Evolutionary conservation across 2,329 filamentous ascomycete genomes (phyloP), one percentile per base, ranked within the genome.

Genomic region (Graphilbum ipis-grandicollis): DNA sequence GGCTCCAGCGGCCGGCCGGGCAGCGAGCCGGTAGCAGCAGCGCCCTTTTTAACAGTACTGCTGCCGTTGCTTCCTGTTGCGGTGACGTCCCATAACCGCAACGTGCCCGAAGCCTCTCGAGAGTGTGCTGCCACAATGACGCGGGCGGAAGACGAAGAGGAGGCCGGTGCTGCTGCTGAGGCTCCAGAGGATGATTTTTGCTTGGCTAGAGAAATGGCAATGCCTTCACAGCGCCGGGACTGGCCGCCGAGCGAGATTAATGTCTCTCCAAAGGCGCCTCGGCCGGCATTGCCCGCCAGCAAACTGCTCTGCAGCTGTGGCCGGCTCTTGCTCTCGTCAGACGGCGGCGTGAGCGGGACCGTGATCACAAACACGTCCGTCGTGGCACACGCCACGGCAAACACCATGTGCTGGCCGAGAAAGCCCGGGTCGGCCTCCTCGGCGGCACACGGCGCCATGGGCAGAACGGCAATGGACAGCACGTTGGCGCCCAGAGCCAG

Each of bases 201-300:
- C 26, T 44, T 47, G 19, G 41, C 43, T 3, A 47, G 41, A 2
- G 63, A 65, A 39, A 78, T 63, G 2, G 72, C 66, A 10, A 77
- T 48, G 5, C 68, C 68, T 41, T 71, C 60, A 23, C 66, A 67
- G 21, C 59, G 55, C 41, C 59, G 66, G 33, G 57, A 55, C 47
- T 72, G 69, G 2, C 72, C 71, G 15, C 54, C 54, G 7, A 79
- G 59, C 10, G 65, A 49, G 2, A 65, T 58, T 19, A 78, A 52
- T 0, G 62, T 65, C 52, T 78, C 73, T 7, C 71, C 71, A 71
- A 73, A 78, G n/a, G 62, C 63, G 29, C 72, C 71, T 23, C 64
- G 69, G 15, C 73, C 73, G 26, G 66, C 66, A 42, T 61, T 65
- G 17, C 62, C 66, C 8, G 65, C 62, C 35, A 71, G 49, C 9